Evolutionary conservation across 2,329 filamentous ascomycete species (phyloP), one percentile per base, ranked within the genome.

Genomic region (Epichloe scottii): DNA sequence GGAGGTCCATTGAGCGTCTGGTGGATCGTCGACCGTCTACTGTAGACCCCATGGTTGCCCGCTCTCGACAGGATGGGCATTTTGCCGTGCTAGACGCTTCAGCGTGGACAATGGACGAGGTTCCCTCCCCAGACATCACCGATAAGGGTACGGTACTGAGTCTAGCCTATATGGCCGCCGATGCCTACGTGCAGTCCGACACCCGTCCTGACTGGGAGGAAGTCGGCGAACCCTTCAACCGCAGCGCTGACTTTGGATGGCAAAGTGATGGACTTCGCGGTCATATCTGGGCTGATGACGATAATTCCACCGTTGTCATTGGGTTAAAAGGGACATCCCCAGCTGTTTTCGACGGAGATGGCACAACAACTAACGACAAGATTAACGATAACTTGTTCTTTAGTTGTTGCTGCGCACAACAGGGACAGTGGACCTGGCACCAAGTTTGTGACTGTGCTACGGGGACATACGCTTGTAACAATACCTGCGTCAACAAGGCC

Each of bases 371-470:
- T 26, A 95, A 95, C 59, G 93, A 98, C 71, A 98, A 98, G 71
- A 75, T 90, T 62, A 98, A 97, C 65, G 93, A 98, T 68, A 98
- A 98, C 64, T 75, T 98, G 10, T 95, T 95, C 68, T 96, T 96
- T 71, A 95, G 90, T 63, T 98, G 93, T 70, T 98, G 93, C 68
- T 98, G 93, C 68, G 93, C 82, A 4, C 89, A 96, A 68, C 90
- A 94, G 60, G 89, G 90, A 0, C 88, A 89, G 56, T 89, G 84
- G 70, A 81, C 89, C 15, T 96, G 89, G 84, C 84, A 87, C 54
- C 85, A 94, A 64, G 89, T 95, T 51, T 98, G 93, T 68, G 86
- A 95, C 65, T 98, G 93, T 65, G 88, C 89, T 55, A 87, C 86
- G 2, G 80, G 82, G 11, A 88, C 89, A 1, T 97, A 89, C 63